Evolutionary conservation across 2,329 filamentous ascomycete species (phyloP), one percentile per base, ranked within the genome.

Genomic region (Xylariaceae sp.): DNA sequence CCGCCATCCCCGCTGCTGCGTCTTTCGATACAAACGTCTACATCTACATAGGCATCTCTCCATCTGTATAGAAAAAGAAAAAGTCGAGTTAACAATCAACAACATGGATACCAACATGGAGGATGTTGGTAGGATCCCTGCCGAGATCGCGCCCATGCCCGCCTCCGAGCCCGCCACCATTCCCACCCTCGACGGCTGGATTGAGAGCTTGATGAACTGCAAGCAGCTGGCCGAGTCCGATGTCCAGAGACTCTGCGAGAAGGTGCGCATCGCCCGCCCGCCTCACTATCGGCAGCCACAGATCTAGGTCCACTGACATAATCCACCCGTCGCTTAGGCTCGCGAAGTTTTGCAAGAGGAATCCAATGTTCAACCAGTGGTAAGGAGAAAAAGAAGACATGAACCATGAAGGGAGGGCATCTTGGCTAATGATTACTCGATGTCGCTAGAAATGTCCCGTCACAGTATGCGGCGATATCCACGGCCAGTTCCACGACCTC

Each of bases 51-150:
- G 40, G 29, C 41, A 16, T 20, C 29, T n/a, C n/a, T n/a, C n/a
- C n/a, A n/a, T n/a, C n/a, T n/a, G n/a, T n/a, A n/a, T n/a, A n/a
- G n/a, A n/a, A n/a, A n/a, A n/a, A n/a, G n/a, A n/a, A n/a, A n/a
- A n/a, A n/a, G n/a, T 22, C 22, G 23, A 33, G 38, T 29, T 29
- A 40, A 39, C 44, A 57, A 66, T 22, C 37, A 39, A 42, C 58
- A 67, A 46, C 56, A 95, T 96, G 90, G 92, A 98, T 71, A 95
- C 90, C 65, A 95, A 94, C 72, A 98, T 98, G 93, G 92, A 96
- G 76, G 93, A 98, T 68, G 90, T 95, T 60, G 87, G 86, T 64
- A 88, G 91, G 72, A 83, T 86, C 63, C 87, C 90, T 55, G 80
- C 88, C 66, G 86, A 86, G 64, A 71, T 95, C 60, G 82, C 86